Conservation (phyloP, 2,329 filamentous ascomycete species). For the Ilyonectria robusta region DNA sequence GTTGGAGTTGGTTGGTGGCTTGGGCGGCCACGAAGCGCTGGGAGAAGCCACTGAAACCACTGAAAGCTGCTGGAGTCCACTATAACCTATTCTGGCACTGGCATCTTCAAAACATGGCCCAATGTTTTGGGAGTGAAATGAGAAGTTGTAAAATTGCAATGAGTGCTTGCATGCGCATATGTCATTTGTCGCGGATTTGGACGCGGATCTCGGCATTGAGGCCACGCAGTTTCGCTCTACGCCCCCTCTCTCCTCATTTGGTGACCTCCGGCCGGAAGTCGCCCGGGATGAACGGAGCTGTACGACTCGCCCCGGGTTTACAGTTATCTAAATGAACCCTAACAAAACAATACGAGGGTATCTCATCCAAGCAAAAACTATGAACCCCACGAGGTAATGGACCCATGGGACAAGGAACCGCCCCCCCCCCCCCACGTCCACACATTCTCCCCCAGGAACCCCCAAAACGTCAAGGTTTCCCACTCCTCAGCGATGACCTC, state of each 20-base stretch:
- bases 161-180: too few relatives aligned
- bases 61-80: background rate
- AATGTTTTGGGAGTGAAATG: too few relatives aligned
- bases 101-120: too few relatives aligned
- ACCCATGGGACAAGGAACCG: background rate
- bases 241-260: background rate
- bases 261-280: conserved; percentile 11
- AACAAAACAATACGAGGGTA: background rate
- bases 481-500: conserved; percentile 5
- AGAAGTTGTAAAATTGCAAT: too few relatives aligned
- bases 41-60: background rate
- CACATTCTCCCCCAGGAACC: background rate
- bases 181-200: background rate
- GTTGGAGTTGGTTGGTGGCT: background rate
- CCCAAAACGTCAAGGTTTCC: background rate
- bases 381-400: background rate
- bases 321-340: background rate
- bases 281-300: conserved; percentile 19
- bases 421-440: background rate
- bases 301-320: background rate
- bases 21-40: background rate
- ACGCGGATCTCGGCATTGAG: background rate
- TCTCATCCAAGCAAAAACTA: background rate
- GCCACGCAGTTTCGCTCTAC: background rate
- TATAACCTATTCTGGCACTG: background rate